Conservation (phyloP, 2,329 filamentous ascomycete species). For the Teratosphaeria destructans region DNA sequence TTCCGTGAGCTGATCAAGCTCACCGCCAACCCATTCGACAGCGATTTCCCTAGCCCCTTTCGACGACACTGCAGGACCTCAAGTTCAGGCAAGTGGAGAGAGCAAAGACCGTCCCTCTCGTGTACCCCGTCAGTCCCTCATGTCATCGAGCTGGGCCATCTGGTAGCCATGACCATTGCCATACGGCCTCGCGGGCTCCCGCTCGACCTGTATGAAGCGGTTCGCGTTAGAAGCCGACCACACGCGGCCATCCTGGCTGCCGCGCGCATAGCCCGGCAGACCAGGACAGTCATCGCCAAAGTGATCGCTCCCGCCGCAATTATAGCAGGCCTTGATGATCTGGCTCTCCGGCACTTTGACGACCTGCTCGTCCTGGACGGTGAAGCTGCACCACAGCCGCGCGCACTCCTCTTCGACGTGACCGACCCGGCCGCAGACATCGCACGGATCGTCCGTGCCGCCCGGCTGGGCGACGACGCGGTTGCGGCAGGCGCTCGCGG, state of each 20-base stretch:
- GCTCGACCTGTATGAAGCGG: not conserved
- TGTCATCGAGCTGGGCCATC: not conserved
- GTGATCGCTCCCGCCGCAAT: constrained; percentile 9
- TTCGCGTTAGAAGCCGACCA: not conserved
- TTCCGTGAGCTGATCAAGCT: too few relatives aligned
- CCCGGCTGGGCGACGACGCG: constrained; percentile 1
- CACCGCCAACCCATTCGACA: too few relatives aligned
- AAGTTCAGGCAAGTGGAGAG: too few relatives aligned
- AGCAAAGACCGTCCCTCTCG: not conserved
- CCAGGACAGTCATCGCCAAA: constrained; percentile 13
- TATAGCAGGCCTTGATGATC: constrained; percentile 12
- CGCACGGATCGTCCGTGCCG: constrained; percentile 8
- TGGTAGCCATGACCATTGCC: not conserved
- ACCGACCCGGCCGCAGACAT: constrained; percentile 10
- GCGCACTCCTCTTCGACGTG: constrained; percentile 19
- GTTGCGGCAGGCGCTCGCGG: constrained; percentile 1
- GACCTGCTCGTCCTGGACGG: not conserved
- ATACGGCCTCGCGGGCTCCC: not conserved
- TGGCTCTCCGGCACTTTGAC: not conserved
- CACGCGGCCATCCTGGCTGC: not conserved
- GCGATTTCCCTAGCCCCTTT: too few relatives aligned
- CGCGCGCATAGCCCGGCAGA: constrained; percentile 4
- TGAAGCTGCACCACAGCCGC: constrained; percentile 11
- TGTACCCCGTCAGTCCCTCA: not conserved
- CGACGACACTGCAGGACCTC: too few relatives aligned